Base-by-base conservation (phyloP, 2,329 filamentous ascomycete genomes). In the Berkeleyomyces basicola region DNA sequence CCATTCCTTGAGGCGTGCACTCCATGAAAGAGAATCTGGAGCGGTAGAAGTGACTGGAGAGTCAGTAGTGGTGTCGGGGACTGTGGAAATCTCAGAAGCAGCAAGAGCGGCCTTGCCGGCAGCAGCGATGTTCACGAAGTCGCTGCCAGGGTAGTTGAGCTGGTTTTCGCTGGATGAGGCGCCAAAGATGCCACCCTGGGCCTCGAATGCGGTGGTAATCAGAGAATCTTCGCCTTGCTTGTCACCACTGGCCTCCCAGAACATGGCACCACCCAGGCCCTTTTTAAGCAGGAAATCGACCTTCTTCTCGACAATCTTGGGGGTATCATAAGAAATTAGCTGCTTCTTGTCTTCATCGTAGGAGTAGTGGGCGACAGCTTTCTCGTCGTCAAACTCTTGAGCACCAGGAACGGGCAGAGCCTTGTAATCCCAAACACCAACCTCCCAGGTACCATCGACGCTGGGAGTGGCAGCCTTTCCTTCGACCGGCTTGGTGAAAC, bases 351-450 rank as follows among this genome's bases (percentile, higher is more conserved):
- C 69, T 1, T 75, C 66, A 70, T 92, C 82, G 71, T 89, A 92
- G 70, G 81, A 85, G 76, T 85, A 95, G 9, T 82, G 84, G 0
- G 85, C 87, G 9, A 82, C 78, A 2, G 80, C 76, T n/a, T 75
- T 74, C 2, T 71, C 64, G 69, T 91, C 86, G 61, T 81, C 78
- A 51, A 75, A 66, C 68, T 86, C 81, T 1, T 73, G 73, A 0
- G 84, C 81, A 0, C 82, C 83, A 0, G 79, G 69, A 37, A 78
- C 77, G 0, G 88, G 89, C 1, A 95, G 78, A 0, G 73, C 85
- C 74, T 91, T 93, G 77, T 87, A 93, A 70, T 95, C 88, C 82
- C 85, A 92, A 2, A 90, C 76, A 0, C 87, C 87, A 16, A 77
- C 74, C 72, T 93, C 88, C 83, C 84, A 92, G 61, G 78, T 83